Evolutionary conservation across 108 stramenopile species (phyloP).

Genomic region (Halocafeteria seosinensis): DNA sequence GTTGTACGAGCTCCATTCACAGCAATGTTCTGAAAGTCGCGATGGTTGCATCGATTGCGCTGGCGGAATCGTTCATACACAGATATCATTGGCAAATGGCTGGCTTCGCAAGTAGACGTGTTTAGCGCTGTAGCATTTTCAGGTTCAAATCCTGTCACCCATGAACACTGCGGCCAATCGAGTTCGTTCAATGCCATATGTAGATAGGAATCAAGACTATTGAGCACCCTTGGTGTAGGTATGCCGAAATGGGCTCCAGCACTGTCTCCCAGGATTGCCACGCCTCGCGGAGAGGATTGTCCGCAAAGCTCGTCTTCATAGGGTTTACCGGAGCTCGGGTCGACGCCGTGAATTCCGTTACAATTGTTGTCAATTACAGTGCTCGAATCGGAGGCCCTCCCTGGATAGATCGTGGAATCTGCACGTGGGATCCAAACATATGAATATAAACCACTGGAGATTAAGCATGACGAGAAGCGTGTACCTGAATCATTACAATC

Average conservation of each 20-base stretch:
- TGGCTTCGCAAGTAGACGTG: too few species aligned
- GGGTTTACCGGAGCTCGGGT: neutral
- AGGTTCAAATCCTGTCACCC: slow-evolving; percentile 5
- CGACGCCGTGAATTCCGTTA: slow-evolving; percentile 6
- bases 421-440: too few species aligned
- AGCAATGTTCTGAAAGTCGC: slow-evolving; percentile 10
- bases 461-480: too few species aligned
- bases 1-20: slow-evolving; percentile 17
- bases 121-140: too few species aligned
- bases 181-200: slow-evolving; percentile 5
- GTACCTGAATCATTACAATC: slow-evolving; percentile 16
- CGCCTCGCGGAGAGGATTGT: neutral
- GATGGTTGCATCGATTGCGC: slow-evolving; percentile 9
- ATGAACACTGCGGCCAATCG: slow-evolving; percentile 11
- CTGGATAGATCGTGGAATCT: slow-evolving; percentile 3
- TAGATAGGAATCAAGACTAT: slow-evolving; percentile 1
- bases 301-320: slow-evolving; percentile 13
- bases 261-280: slow-evolving; percentile 6
- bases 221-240: slow-evolving; percentile 9
- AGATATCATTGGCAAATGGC: too few species aligned
- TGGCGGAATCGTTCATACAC: neutral
- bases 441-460: too few species aligned
- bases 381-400: neutral
- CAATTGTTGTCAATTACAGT: slow-evolving; percentile 9
- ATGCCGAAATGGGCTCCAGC: slow-evolving; percentile 15